phyloP scores from a whole-genome alignment of 2,329 filamentous ascomycete genomes.

The Coniochaeta prunicola region DNA sequence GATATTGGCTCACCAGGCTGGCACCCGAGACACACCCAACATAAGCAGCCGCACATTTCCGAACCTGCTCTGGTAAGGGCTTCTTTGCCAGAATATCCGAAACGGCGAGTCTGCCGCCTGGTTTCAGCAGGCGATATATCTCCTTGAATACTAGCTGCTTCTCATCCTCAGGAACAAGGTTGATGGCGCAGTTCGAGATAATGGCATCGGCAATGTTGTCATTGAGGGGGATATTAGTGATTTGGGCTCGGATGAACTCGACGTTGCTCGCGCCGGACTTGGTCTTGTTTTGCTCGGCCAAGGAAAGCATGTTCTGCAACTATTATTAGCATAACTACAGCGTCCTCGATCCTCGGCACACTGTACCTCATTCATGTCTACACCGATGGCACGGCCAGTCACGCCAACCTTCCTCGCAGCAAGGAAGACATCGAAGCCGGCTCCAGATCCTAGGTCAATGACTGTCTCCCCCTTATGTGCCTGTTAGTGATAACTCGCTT shows the following conservation, averaged over 20 bases:
- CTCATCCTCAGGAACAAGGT: constrained; percentile 45
- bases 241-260: constrained; percentile 41
- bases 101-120: constrained; percentile 49
- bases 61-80: constrained; percentile 39
- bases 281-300: constrained; percentile 36
- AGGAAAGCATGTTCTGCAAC: constrained; percentile 44
- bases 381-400: constrained; percentile 42
- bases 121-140: constrained; percentile 49
- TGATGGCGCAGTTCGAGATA: constrained; percentile 58
- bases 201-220: constrained; percentile 41
- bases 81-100: constrained; percentile 51
- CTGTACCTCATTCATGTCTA: constrained; percentile 52
- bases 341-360: background rate
- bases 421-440: constrained; percentile 50
- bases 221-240: constrained; percentile 41
- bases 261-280: constrained; percentile 34
- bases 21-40: constrained; percentile 55
- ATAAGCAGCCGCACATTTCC: constrained; percentile 42
- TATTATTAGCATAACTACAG: background rate
- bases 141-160: constrained; percentile 49
- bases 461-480: constrained; percentile 43
- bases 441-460: constrained; percentile 50
- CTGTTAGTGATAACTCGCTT: background rate
- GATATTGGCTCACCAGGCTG: constrained; percentile 43
- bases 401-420: constrained; percentile 41